phyloP scores from a whole-genome alignment of 2,329 filamentous ascomycete genomes.

The Rhynchosporium secalis region DNA sequence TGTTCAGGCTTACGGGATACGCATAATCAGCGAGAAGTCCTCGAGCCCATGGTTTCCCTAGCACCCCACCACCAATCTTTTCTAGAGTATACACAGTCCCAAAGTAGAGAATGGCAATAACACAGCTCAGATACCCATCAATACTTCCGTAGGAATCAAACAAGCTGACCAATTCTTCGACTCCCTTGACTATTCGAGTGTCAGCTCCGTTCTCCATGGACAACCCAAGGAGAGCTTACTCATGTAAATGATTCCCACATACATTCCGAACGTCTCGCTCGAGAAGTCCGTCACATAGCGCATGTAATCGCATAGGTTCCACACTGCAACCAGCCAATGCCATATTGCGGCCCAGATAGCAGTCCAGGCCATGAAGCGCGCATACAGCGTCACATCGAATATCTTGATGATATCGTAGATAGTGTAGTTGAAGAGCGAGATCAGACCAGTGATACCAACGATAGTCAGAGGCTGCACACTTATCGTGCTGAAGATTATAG shows the following conservation, averaged over 20 bases:
- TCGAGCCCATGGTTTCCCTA: conserved; percentile 12
- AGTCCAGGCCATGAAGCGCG: conserved; percentile 56
- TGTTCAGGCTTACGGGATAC: conserved; percentile 9
- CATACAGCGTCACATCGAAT: conserved; percentile 52
- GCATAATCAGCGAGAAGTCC: conserved; percentile 17
- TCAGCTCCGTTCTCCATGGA: background rate
- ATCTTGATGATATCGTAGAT: conserved; percentile 56
- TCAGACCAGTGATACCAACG: conserved; percentile 56
- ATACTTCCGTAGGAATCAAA: conserved; percentile 14
- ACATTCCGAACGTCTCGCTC: conserved; percentile 17
- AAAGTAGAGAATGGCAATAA: conserved; percentile 19
- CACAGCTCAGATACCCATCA: conserved; percentile 17
- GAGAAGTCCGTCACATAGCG: conserved; percentile 53
- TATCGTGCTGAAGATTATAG: conserved; percentile 54
- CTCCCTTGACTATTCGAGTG: conserved; percentile 14
- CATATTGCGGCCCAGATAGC: conserved; percentile 46
- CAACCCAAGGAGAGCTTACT: conserved; percentile 5
- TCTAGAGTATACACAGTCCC: conserved; percentile 16
- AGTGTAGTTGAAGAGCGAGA: conserved; percentile 58
- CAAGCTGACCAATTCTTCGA: conserved; percentile 16
- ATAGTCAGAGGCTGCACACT: conserved; percentile 56
- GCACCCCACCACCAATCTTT: conserved; percentile 11
- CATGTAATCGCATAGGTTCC: conserved; percentile 58
- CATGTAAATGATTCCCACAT: conserved; percentile 21
- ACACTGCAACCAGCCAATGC: conserved; percentile 56